A percentile compares a stretch with the other conserved stretches of the same genome.
Conservation (phyloP, 495 filamentous ascomycete genomes). For the Venustampulla echinocandica region DNA sequence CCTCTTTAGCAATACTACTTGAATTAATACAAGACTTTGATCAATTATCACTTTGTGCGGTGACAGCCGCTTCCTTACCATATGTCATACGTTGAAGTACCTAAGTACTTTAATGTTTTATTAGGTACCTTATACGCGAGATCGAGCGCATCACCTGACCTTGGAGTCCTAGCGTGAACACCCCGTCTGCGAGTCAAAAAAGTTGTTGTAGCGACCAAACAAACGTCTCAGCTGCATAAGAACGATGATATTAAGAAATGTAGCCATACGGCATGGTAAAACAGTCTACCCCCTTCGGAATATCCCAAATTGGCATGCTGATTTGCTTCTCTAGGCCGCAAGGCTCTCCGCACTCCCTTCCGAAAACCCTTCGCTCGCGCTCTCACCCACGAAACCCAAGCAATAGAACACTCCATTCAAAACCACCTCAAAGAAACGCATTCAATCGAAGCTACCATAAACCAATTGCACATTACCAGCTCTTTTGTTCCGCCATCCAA, state of each 20-base stretch:
- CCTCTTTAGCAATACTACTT: too few species aligned
- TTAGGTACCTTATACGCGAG: too few species aligned
- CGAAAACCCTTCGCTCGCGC: conserved; percentile 27
- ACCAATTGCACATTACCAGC: conserved; percentile 12
- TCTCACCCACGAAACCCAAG: conserved; percentile 17
- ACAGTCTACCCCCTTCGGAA: background rate
- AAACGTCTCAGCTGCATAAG: background rate
- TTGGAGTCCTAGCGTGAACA: background rate
- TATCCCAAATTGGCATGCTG: background rate
- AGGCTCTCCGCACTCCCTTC: conserved; percentile 34
- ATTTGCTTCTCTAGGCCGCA: conserved; percentile 30
- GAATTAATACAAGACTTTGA: too few species aligned
- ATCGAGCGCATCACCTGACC: too few species aligned
- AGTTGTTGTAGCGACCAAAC: conserved; percentile 6
- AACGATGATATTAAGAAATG: conserved; percentile 45
- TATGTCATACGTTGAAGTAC: too few species aligned
- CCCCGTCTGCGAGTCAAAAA: conserved; percentile 9
- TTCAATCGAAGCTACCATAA: conserved; percentile 14
- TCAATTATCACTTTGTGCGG: too few species aligned
- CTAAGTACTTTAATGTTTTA: too few species aligned
- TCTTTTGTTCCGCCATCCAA: conserved; percentile 11
- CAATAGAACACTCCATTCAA: conserved; percentile 10
- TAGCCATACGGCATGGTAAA: conserved; percentile 41
- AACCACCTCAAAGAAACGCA: conserved; percentile 13
- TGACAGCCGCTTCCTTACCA: too few species aligned